Conservation (phyloP, 345 rosid genomes). For the Microcos paniculata region DNA sequence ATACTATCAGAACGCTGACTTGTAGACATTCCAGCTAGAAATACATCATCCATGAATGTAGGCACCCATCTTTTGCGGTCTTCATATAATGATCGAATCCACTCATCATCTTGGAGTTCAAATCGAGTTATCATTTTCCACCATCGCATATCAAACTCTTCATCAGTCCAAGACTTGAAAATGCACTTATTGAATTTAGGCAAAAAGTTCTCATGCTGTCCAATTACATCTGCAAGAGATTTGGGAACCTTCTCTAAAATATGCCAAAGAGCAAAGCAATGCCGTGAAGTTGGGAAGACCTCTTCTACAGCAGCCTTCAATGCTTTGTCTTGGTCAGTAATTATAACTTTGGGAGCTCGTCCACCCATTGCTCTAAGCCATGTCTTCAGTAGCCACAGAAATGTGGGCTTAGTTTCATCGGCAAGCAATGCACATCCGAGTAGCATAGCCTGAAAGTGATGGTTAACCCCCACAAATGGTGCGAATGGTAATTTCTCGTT, state of each 20-base stretch:
- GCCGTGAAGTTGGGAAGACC: constrained; percentile 42
- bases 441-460: constrained; percentile 45
- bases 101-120: constrained; percentile 53
- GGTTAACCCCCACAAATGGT: constrained; percentile 45
- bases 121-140: constrained; percentile 59
- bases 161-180: constrained; percentile 62
- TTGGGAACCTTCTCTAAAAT: constrained; percentile 49
- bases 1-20: constrained; percentile 58
- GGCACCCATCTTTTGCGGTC: constrained; percentile 66
- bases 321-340: constrained; percentile 44
- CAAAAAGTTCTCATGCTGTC: constrained; percentile 49
- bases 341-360: constrained; percentile 40
- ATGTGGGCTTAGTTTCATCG: constrained; percentile 41
- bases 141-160: constrained; percentile 59
- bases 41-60: constrained; percentile 39
- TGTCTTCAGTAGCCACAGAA: constrained; percentile 41
- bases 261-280: constrained; percentile 46
- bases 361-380: constrained; percentile 53
- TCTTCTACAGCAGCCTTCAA: constrained; percentile 37
- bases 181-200: constrained; percentile 60
- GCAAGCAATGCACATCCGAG: constrained; percentile 50
- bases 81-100: constrained; percentile 54
- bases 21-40: constrained; percentile 61
- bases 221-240: constrained; percentile 38
- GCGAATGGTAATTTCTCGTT: constrained; percentile 46